Conservation (phyloP, 306 rosid species). For the Castanopsis chinensis region DNA sequence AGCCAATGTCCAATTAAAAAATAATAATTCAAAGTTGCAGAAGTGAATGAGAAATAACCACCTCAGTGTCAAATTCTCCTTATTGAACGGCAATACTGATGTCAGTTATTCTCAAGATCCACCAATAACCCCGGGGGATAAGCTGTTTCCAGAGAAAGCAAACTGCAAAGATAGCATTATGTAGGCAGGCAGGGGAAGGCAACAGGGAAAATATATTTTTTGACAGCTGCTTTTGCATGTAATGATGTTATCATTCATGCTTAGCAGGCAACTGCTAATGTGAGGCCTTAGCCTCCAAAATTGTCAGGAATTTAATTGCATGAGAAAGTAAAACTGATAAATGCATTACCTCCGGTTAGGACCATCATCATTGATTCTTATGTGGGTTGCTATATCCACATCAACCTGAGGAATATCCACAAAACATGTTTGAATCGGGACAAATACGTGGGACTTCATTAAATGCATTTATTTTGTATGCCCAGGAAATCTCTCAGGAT, state of each 20-base stretch:
- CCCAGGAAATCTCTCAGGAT: neutral
- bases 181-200: neutral
- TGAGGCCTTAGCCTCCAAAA: neutral
- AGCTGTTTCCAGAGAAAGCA: constrained; percentile 70
- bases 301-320: constrained; percentile 5
- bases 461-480: neutral
- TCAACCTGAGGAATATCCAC: constrained; percentile 57
- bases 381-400: constrained; percentile 83
- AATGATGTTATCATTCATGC: neutral
- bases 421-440: constrained; percentile 1
- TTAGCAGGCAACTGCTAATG: neutral
- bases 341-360: constrained; percentile 65
- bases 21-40: neutral
- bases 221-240: neutral
- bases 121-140: constrained; percentile 79
- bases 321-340: constrained; percentile 10
- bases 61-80: constrained; percentile 88
- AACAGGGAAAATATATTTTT: neutral
- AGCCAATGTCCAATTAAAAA: neutral
- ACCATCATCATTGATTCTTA: constrained; percentile 62
- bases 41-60: constrained; percentile 19
- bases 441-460: neutral
- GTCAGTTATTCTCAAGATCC: constrained; percentile 81
- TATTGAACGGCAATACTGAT: constrained; percentile 65
- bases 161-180: constrained; percentile 38